Base-by-base conservation (phyloP, 2,329 filamentous ascomycete genomes). In the Balansia obtecta region DNA sequence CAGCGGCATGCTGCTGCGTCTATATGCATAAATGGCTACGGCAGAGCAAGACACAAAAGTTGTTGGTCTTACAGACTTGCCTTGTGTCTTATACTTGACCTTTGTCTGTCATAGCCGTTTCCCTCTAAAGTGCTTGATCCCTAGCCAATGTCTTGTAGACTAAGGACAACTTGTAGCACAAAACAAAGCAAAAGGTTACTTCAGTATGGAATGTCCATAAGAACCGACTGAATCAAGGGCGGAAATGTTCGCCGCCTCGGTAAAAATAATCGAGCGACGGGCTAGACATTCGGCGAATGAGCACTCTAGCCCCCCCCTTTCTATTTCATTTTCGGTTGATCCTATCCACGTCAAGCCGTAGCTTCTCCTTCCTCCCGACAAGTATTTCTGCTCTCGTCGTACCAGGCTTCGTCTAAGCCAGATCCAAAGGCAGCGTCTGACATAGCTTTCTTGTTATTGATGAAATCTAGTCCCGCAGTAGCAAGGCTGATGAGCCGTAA, bases 401-500 rank as follows among this genome's bases (percentile, higher is more conserved):
- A 66, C 65, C 65, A 69, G 39, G 59, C 54, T 33, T 68, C 67
- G 11, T 67, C 61, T 13, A 62, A 50, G 9, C 54, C 50, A 10
- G 52, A 37, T n/a, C 40, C 49, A 49, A 52, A 43, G 47, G 52
- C 47, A 4, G 30, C 20, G 15, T 50, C 52, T 6, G 49, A 34
- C 2, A 50, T 39, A 13, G 53, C 43, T 48, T 59, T 61, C 54
- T 60, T 63, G 8, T 40, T 48, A 15, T 58, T 56, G 2, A 54
- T 48, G 10, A 90, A 75, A 56, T 94, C 87, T 30, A 96, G 71
- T 8, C 87, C 85, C 0, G 88, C 85, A 30, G 83, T 78, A 4
- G 83, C 65, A 53, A 95, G 78, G 57, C 85, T 88, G 61, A 95
- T 82, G 45, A 85, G 80, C 48, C 90, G 74, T 48, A 97, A 73